Percentiles rank a stretch among this genome's conserved stretches.
Conservation (phyloP, 495 filamentous ascomycete genomes). For the Annulohypoxylon stygium region DNA sequence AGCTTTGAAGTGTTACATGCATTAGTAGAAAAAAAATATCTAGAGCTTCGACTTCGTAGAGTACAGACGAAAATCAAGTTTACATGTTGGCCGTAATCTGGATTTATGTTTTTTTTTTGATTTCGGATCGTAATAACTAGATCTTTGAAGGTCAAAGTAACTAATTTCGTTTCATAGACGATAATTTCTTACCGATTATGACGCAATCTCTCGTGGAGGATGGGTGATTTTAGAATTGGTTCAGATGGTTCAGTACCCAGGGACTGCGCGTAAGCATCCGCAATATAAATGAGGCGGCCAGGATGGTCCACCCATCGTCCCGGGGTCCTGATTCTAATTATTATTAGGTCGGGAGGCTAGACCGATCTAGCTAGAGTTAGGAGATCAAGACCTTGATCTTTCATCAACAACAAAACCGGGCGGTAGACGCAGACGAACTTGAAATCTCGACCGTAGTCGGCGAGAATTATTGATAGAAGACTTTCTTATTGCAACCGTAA, state of each 20-base stretch:
- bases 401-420: slow-evolving; percentile 7
- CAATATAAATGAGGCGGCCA: slow-evolving; percentile 34
- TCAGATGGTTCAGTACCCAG: slow-evolving; percentile 15
- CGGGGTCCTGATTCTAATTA: slow-evolving; percentile 40
- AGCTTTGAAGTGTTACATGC: slow-evolving; percentile 8
- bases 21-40: not conserved
- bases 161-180: not conserved
- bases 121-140: not conserved
- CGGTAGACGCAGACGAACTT: not conserved
- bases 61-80: not conserved
- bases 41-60: not conserved
- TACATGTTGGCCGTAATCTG: not conserved
- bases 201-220: slow-evolving; percentile 35
- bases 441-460: slow-evolving; percentile 3
- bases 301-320: slow-evolving; percentile 30
- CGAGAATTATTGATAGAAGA: not conserved
- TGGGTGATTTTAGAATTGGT: slow-evolving; percentile 19
- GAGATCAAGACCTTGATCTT: slow-evolving; percentile 1
- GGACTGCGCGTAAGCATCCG: slow-evolving; percentile 38
- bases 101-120: not conserved
- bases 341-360: slow-evolving; percentile 28
- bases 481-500: not conserved
- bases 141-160: not conserved
- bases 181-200: slow-evolving; percentile 30
- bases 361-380: slow-evolving; percentile 18